These are phyloP conservation scores for Davidsoniella virescens DNA, from an alignment of 2,329 filamentous ascomycete species.

Conservation along the genomic window DNA sequence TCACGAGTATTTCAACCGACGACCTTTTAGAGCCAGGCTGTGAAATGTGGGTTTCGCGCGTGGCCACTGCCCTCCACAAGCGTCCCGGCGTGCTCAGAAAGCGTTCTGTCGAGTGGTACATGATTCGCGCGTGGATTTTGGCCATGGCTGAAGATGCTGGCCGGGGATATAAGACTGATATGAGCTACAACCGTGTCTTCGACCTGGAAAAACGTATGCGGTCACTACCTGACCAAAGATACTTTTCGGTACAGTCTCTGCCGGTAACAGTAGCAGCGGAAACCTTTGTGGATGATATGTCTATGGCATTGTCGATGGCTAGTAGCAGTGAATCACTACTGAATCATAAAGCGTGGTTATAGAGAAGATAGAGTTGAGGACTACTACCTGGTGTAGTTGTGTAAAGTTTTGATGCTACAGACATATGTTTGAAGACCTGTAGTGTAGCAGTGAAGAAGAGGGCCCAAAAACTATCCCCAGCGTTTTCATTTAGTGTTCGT, in stretches of 20 bases:
- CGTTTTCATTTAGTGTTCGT: no score
- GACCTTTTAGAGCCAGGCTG: conserved; percentile 8
- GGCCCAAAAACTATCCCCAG: no score
- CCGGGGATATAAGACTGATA: conserved; percentile 5
- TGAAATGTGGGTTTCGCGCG: conserved; percentile 11
- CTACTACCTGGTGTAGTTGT: not conserved
- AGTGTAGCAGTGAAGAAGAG: no score
- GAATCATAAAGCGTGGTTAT: not conserved
- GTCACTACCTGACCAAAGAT: conserved; percentile 8
- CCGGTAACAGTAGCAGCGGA: no score
- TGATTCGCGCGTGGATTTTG: conserved; percentile 9
- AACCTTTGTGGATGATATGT: conserved; percentile 10
- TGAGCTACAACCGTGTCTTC: conserved; percentile 11
- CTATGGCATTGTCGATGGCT: conserved; percentile 5
- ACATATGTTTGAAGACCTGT: no score
- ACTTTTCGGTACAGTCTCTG: conserved; percentile 7
- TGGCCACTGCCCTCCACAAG: conserved; percentile 6
- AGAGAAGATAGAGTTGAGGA: not conserved
- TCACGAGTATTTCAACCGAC: conserved; percentile 5
- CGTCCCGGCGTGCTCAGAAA: conserved; percentile 2
- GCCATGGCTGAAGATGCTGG: conserved; percentile 6
- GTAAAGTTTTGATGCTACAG: not conserved
- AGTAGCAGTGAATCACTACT: conserved; percentile 1
- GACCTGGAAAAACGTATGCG: conserved; percentile 8
- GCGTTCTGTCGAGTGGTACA: conserved; percentile 7